Conservation (phyloP, 139 green algal species). For the Micractinium sp. region DNA sequence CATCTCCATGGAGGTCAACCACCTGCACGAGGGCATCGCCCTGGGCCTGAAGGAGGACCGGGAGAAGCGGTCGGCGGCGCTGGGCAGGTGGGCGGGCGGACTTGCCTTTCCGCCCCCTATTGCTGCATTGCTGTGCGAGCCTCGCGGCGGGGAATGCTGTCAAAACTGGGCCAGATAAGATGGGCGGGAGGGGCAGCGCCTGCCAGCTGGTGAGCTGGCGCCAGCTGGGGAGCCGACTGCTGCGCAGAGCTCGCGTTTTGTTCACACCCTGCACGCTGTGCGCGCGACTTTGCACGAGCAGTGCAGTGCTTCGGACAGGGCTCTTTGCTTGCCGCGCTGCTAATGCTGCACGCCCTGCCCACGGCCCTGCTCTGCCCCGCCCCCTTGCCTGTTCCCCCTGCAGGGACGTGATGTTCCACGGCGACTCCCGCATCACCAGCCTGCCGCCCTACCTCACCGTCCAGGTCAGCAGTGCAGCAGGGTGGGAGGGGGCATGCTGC, state of each 20-base stretch:
- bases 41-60: constrained; percentile 89
- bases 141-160: too few relatives aligned
- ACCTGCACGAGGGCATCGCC: constrained; percentile 85
- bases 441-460: constrained; percentile 91
- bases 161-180: too few relatives aligned
- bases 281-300: too few relatives aligned
- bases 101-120: not conserved
- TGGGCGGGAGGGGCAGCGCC: too few relatives aligned
- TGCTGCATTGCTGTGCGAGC: not conserved
- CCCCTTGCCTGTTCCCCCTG: not conserved
- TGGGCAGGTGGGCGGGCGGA: constrained; percentile 4
- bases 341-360: not conserved
- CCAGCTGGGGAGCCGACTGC: too few relatives aligned
- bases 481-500: too few relatives aligned
- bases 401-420: constrained; percentile 74
- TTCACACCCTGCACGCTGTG: too few relatives aligned
- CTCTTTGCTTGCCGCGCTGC: too few relatives aligned
- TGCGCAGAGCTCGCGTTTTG: too few relatives aligned
- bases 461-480: constrained; percentile 58
- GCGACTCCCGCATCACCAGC: constrained; percentile 63
- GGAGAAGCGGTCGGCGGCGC: constrained; percentile 71
- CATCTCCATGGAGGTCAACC: constrained; percentile 91
- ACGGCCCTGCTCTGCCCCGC: not conserved
- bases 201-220: too few relatives aligned
- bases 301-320: too few relatives aligned